Base-by-base conservation (phyloP, 257 asterid genomes). In the Jacaranda copaia region DNA sequence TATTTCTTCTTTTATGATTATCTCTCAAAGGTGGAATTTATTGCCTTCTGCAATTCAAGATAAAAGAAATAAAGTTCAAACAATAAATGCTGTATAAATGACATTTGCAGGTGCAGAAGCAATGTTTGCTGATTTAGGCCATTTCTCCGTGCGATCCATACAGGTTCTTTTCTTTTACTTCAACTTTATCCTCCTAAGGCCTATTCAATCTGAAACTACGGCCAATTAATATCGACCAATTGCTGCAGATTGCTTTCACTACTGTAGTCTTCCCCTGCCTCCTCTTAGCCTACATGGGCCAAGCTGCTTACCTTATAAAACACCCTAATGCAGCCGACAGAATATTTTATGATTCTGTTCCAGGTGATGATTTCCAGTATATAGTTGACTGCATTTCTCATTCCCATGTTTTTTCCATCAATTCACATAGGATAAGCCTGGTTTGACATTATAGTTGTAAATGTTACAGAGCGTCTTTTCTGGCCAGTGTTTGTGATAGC, bases 91-190 rank as follows among this genome's bases (percentile, higher is more conserved):
- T 4, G 49, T 45, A 25, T 25, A 25, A 25, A 25, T 25, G 38
- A 52, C 69, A 6, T 63, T 75, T 89, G 67, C 97, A 93, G 99
- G 99, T 64, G 93, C 98, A 16, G 98, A 96, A 81, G 99, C 99
- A 70, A 91, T 96, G 97, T 96, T 96, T 90, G 98, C 99, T 1
- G 99, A 96, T 85, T 87, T 93, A 79, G 97, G 98, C 39, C 98
- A 96, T 83, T 96, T 93, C 76, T 88, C 98, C 1, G 93, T 96
- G 84, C 90, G 84, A 75, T 88, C 99, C 72, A 93, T 93, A 84
- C 99, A 96, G 97, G 98, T 95, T 78, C 59, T 20, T 64, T 73
- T 39, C 10, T 9, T 42, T 57, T 68, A 25, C 74, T 63, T 56
- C 19, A 20, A 6, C 63, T 58, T 53, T 40, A 12, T 48, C 35